Evolutionary conservation across 163 green algal genomes (phyloP), one percentile per base, ranked within the genome.

Genomic region (Scenedesmus sp.): DNA sequence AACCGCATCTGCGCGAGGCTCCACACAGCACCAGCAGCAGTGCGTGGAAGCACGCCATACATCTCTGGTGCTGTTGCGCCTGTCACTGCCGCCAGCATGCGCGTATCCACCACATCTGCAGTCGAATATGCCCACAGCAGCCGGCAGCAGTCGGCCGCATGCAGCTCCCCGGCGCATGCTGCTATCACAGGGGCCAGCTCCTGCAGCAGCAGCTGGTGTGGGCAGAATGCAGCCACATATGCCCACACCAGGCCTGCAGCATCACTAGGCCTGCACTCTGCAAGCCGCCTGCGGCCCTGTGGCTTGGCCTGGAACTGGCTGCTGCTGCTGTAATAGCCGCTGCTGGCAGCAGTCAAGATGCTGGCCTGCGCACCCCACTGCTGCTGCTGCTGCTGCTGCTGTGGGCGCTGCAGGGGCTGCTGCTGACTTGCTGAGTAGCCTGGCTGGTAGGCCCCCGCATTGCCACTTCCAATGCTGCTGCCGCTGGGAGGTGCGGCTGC

Each of bases 101-200:
- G 57, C 13, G 26, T 3, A 20, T 91, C 76, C 12, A 62, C 23
- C 66, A 88, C 34, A 2, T 64, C 62, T 12, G 88, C 88, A 4
- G 88, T 89, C 2, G 88, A 76, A 62, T 89, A 88, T 2, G 88
- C 88, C 88, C 88, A 92, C 88, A 92, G 82, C 66, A 88, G 79
- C 60, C 82, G 54, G 15, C 52, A 87, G 74, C 34, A 62, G 74
- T 91, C 87, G 20, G 88, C 88, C 0, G 88, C 88, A 70, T 92
- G 88, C 18, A 92, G 88, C 46, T 66, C 10, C 6, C 34, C 18
- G 15, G 88, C 88, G 2, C 56, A 60, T 15, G 54, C 60, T 9
- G 52, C 20, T 16, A 89, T 7, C 64, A 89, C 89, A 7, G 6
- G 5, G 16, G 89, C 89, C 13, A 92, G 64, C 89, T 88, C 89